These are phyloP conservation scores for Pseudogymnoascus sp. DNA, from an alignment of 2,329 filamentous ascomycete species.

Conservation along the genomic window DNA sequence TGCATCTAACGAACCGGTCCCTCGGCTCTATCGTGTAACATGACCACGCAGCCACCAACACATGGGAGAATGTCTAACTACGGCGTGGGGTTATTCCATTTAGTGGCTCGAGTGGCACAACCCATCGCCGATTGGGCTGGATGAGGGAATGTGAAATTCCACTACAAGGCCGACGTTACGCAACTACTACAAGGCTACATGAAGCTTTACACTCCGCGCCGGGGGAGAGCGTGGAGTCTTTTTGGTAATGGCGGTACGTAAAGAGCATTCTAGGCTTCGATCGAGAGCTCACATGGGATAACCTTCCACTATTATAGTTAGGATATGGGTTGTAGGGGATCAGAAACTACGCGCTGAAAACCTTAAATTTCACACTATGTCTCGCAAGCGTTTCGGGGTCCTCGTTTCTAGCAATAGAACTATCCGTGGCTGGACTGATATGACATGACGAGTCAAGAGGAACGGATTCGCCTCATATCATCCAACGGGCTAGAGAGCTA, in stretches of 20 bases:
- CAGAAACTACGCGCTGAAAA: background rate
- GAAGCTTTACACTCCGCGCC: background rate
- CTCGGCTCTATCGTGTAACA: slow-evolving; percentile 1
- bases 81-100: background rate
- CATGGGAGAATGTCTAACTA: background rate
- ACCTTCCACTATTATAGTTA: background rate
- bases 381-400: background rate
- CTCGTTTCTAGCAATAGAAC: background rate
- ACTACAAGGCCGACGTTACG: background rate
- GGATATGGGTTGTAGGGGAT: background rate
- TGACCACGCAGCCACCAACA: slow-evolving; percentile 3
- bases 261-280: background rate
- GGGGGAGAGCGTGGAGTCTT: background rate
- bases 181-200: background rate
- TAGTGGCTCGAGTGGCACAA: background rate
- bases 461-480: background rate
- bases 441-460: background rate
- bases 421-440: background rate
- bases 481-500: background rate
- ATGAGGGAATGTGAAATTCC: background rate
- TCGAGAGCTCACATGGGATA: background rate
- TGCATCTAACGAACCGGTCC: background rate
- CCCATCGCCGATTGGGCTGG: background rate
- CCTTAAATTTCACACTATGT: background rate
- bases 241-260: background rate